phyloP scores from a whole-genome alignment of 768 basidiomycete genomes.

The Pholiota conissans region DNA sequence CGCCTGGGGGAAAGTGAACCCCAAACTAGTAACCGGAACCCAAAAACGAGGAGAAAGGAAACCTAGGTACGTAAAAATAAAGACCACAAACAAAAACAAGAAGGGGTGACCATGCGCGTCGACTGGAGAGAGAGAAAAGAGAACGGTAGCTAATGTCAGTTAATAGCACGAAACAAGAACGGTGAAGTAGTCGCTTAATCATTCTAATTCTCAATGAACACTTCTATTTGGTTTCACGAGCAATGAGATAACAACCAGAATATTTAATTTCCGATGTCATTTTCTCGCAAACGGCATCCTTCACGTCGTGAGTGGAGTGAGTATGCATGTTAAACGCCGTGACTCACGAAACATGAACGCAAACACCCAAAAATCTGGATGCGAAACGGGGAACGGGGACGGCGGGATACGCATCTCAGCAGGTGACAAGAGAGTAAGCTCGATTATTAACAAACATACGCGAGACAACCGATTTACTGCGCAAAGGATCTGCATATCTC shows the following conservation, averaged over 20 bases:
- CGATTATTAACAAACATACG: neutral
- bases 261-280: too few relatives aligned
- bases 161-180: neutral
- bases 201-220: neutral
- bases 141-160: neutral
- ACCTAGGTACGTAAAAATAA: neutral
- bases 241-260: neutral
- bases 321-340: too few relatives aligned
- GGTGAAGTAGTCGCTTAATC: neutral
- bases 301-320: too few relatives aligned
- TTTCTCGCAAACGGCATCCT: too few relatives aligned
- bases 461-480: too few relatives aligned
- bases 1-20: neutral
- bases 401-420: too few relatives aligned
- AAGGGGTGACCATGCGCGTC: neutral
- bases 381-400: too few relatives aligned
- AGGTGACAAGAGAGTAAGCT: neutral
- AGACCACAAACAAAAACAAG: neutral
- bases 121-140: too few relatives aligned
- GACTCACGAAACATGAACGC: neutral
- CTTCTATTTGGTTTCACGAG: neutral
- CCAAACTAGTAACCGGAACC: neutral
- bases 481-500: too few relatives aligned
- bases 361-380: too few relatives aligned
- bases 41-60: neutral